Conservation (phyloP, 257 asterid genomes). For the Solanum gandarillasii region DNA sequence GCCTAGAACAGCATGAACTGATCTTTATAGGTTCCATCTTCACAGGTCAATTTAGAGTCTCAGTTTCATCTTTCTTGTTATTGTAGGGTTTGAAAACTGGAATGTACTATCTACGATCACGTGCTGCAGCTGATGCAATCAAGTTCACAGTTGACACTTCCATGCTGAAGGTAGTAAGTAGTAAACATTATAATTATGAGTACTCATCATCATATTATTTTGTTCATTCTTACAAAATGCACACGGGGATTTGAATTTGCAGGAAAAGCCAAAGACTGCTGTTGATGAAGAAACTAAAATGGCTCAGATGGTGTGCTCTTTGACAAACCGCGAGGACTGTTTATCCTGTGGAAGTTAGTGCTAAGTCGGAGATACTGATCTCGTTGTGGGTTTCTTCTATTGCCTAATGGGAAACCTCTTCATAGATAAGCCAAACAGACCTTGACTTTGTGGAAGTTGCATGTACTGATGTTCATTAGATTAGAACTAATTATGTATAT, state of each 20-base stretch:
- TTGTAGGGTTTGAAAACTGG: conserved; percentile 89
- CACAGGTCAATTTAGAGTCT: not conserved
- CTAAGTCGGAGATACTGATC: not conserved
- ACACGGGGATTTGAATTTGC: not conserved
- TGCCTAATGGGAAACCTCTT: not conserved
- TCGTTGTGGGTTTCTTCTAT: not conserved
- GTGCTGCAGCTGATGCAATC: conserved; percentile 95
- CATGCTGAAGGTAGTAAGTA: conserved; percentile 41
- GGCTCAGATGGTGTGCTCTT: conserved; percentile 77
- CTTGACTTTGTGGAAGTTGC: not conserved
- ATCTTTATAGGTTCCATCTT: not conserved
- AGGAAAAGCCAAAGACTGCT: conserved; percentile 26
- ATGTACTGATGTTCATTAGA: not conserved
- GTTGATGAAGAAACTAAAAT: conserved; percentile 47
- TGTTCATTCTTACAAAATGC: not conserved
- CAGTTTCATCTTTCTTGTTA: not conserved
- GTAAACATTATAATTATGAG: not conserved
- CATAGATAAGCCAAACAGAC: not conserved
- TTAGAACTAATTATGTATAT: not conserved
- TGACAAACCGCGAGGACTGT: conserved; percentile 78
- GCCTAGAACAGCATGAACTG: not conserved
- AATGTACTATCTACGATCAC: conserved; percentile 85
- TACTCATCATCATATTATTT: not conserved
- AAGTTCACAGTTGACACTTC: conserved; percentile 85
- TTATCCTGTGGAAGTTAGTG: conserved; percentile 75